Conservation (phyloP, 2,329 filamentous ascomycete species). For the Alternaria novae-zelandiae region DNA sequence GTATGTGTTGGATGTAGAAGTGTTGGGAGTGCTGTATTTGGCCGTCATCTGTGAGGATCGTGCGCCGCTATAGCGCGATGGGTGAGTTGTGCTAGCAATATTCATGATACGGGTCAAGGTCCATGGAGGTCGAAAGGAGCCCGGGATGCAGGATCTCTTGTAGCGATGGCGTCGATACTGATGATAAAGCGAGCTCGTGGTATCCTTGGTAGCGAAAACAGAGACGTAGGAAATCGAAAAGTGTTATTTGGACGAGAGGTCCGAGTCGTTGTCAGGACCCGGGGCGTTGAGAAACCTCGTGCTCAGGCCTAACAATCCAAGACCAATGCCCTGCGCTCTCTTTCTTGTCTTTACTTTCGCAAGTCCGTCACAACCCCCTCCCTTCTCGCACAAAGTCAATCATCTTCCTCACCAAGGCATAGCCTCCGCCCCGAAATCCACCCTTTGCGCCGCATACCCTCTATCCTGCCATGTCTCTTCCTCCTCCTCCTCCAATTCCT, state of each 20-base stretch:
- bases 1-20: not conserved
- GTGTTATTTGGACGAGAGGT: not conserved
- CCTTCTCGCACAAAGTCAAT: not conserved
- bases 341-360: not conserved
- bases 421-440: conserved; percentile 24
- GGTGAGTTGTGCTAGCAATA: not conserved
- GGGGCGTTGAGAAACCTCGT: not conserved
- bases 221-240: not conserved
- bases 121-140: not conserved
- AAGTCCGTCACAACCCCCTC: not conserved
- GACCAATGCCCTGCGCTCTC: not conserved
- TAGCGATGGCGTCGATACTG: not conserved
- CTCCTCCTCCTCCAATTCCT: conserved; percentile 25
- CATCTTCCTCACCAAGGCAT: conserved; percentile 29
- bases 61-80: not conserved
- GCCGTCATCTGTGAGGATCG: not conserved
- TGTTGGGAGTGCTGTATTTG: not conserved
- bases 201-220: not conserved
- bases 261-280: not conserved
- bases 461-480: conserved; percentile 31
- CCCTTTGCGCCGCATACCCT: conserved; percentile 10
- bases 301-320: not conserved
- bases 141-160: not conserved
- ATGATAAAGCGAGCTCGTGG: not conserved
- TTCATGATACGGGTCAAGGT: not conserved